A percentile compares a stretch with the other conserved stretches of the same genome.
Conservation (phyloP, 139 green algal genomes). For the Penium margaritaceum region DNA sequence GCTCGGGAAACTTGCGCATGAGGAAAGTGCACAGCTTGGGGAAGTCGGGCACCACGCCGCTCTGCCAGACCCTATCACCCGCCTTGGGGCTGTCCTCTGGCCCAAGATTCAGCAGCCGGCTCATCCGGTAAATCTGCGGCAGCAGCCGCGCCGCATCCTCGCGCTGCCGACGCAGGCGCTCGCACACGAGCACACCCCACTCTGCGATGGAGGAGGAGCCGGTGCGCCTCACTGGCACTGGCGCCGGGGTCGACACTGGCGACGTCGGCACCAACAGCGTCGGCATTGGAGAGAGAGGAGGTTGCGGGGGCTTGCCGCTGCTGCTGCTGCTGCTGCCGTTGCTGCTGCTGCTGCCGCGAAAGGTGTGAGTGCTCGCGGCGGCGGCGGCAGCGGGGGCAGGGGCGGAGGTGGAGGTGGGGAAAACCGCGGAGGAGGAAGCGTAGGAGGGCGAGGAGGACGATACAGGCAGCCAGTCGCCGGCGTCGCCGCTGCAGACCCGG, state of each 20-base stretch:
- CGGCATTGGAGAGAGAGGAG: no score
- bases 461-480: no score
- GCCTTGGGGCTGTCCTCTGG: neutral
- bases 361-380: no score
- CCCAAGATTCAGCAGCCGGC: conserved; percentile 10
- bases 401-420: no score
- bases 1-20: conserved; percentile 36
- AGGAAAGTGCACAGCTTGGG: conserved; percentile 31
- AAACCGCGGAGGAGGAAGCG: no score
- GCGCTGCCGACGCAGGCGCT: conserved; percentile 17
- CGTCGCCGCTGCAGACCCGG: no score
- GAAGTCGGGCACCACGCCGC: conserved; percentile 15
- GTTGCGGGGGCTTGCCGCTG: no score
- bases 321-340: no score
- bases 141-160: conserved; percentile 26
- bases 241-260: neutral
- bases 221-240: neutral
- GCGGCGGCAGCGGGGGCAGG: no score
- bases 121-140: conserved; percentile 39
- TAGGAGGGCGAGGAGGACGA: no score
- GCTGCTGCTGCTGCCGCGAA: no score
- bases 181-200: conserved; percentile 9
- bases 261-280: no score
- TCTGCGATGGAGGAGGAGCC: neutral
- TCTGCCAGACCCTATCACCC: conserved; percentile 17